Conservation (phyloP, 108 stramenopile genomes). For the Skeletonema menzelii region DNA sequence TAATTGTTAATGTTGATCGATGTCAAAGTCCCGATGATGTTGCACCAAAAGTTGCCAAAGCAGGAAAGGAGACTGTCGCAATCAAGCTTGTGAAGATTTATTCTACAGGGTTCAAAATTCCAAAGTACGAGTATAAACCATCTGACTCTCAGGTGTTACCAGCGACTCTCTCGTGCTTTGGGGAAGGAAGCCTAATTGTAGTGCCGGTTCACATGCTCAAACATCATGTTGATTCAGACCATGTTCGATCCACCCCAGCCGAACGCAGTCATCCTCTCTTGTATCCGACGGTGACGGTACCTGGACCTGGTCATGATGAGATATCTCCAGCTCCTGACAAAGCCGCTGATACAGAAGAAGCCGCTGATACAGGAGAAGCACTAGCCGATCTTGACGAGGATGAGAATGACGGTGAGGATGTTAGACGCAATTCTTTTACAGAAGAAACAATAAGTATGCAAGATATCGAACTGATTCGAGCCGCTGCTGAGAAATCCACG, state of each 20-base stretch:
- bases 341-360: not conserved
- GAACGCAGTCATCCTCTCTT: not conserved
- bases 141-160: not conserved
- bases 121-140: not conserved
- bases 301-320: not conserved
- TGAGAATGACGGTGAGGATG: not conserved
- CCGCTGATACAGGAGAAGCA: too few relatives aligned
- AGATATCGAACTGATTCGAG: not conserved
- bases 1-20: not conserved
- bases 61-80: not conserved
- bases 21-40: conserved; percentile 14
- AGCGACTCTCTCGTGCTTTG: conserved; percentile 12
- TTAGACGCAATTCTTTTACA: not conserved
- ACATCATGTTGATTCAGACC: conserved; percentile 18
- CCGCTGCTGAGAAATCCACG: not conserved
- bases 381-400: too few relatives aligned
- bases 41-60: not conserved
- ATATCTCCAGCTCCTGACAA: not conserved
- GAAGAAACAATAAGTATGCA: too few relatives aligned
- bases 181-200: not conserved
- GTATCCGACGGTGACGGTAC: not conserved
- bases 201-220: conserved; percentile 28
- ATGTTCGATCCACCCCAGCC: not conserved
- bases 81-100: conserved; percentile 9
- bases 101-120: conserved; percentile 6